phyloP scores from a whole-genome alignment of 2,329 filamentous ascomycete genomes.

The Aspergillus sp. region DNA sequence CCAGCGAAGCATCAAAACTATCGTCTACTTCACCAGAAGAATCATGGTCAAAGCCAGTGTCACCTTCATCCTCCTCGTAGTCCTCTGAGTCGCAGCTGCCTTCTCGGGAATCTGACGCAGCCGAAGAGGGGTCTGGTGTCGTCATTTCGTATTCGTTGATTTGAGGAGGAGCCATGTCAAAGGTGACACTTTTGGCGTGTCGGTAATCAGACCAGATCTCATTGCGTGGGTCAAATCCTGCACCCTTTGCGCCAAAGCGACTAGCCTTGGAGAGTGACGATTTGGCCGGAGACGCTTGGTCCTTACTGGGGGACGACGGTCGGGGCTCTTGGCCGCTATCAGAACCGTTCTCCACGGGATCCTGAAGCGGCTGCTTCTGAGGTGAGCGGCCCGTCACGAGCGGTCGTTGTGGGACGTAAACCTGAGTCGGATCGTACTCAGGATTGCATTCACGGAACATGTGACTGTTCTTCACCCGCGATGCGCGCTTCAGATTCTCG shows the following conservation, averaged over 20 bases:
- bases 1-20: constrained; percentile 90
- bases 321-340: constrained; percentile 18
- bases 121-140: constrained; percentile 88
- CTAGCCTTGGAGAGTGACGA: constrained; percentile 68
- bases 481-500: constrained; percentile 88
- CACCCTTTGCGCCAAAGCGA: constrained; percentile 52
- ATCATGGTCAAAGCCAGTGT: constrained; percentile 53
- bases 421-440: constrained; percentile 76
- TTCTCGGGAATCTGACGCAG: constrained; percentile 81
- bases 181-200: constrained; percentile 94
- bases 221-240: constrained; percentile 57
- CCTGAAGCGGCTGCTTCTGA: constrained; percentile 42
- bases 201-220: constrained; percentile 65
- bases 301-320: constrained; percentile 55
- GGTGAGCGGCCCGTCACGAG: constrained; percentile 56
- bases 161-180: constrained; percentile 85
- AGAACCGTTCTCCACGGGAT: constrained; percentile 42
- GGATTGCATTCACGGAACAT: constrained; percentile 91
- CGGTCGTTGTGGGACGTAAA: constrained; percentile 73
- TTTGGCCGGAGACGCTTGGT: constrained; percentile 72
- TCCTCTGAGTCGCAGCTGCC: constrained; percentile 84
- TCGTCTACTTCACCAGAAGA: constrained; percentile 62
- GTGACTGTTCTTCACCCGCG: constrained; percentile 94
- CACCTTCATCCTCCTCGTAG: constrained; percentile 58
- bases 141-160: constrained; percentile 98